Conservation (phyloP, 2,329 filamentous ascomycete species). For the Cladosporium sp. region DNA sequence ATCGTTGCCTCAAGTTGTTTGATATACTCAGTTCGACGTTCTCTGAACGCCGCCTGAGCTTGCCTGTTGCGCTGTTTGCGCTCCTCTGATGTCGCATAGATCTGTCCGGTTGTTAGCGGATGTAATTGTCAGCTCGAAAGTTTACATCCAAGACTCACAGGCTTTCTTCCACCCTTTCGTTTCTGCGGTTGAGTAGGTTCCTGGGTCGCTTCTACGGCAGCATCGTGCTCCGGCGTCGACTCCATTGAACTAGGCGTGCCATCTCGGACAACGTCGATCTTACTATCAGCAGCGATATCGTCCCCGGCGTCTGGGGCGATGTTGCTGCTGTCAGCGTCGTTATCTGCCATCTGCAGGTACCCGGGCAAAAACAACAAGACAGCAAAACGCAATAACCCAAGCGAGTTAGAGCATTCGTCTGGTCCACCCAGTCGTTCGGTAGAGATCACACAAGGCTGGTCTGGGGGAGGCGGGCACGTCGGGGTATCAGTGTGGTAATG, state of each 20-base stretch:
- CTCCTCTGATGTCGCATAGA: constrained; percentile 97
- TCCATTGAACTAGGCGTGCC: constrained; percentile 45
- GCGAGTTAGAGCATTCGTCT: constrained; percentile 24
- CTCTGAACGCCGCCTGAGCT: constrained; percentile 93
- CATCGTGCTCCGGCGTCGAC: constrained; percentile 45
- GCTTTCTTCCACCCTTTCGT: constrained; percentile 95
- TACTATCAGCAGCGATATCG: constrained; percentile 43
- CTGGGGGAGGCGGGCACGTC: constrained; percentile 19
- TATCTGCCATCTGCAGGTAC: constrained; percentile 48
- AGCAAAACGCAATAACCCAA: constrained; percentile 22
- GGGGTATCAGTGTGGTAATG: constrained; percentile 15
- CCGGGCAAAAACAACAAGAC: constrained; percentile 24
- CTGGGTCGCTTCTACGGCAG: constrained; percentile 36
- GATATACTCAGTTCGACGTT: constrained; percentile 97
- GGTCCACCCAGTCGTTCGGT: constrained; percentile 21
- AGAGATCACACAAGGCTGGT: constrained; percentile 22
- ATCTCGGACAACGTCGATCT: constrained; percentile 40
- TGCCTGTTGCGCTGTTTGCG: constrained; percentile 96
- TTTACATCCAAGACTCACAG: constrained; percentile 57
- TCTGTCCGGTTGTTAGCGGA: constrained; percentile 49
- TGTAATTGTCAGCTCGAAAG: background rate
- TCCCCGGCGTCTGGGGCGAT: constrained; percentile 29
- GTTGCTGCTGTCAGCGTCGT: constrained; percentile 31
- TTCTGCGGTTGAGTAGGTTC: constrained; percentile 60
- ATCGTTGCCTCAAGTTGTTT: constrained; percentile 98